A percentile compares a stretch with the other conserved stretches of the same genome.
Conservation (phyloP, 1,284 basidiomycete genomes). For the Inonotus obliquus region DNA sequence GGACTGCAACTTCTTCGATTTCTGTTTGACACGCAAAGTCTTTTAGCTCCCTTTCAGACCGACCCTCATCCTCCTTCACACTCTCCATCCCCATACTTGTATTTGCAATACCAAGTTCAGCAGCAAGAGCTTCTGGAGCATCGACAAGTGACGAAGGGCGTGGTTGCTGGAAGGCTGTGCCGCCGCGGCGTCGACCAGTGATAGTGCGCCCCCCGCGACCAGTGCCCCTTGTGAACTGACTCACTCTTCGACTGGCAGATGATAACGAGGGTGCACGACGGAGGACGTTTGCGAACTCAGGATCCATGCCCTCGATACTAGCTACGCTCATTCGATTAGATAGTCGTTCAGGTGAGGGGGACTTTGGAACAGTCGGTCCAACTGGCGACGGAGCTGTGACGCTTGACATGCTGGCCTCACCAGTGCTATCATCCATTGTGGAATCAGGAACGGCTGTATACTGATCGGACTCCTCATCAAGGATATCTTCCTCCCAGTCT, state of each 20-base stretch:
- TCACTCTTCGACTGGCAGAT: constrained; percentile 36
- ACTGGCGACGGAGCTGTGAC: neutral
- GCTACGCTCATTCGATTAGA: constrained; percentile 46
- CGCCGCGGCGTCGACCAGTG: constrained; percentile 39
- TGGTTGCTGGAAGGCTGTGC: constrained; percentile 58
- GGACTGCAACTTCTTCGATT: constrained; percentile 33
- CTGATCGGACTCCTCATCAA: constrained; percentile 39
- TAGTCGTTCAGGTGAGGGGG: constrained; percentile 31
- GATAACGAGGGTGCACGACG: constrained; percentile 53
- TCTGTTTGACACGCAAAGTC: constrained; percentile 56
- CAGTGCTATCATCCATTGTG: constrained; percentile 33
- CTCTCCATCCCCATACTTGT: constrained; percentile 41
- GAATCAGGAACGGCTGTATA: constrained; percentile 35
- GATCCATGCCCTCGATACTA: constrained; percentile 82
- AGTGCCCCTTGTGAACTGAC: constrained; percentile 29
- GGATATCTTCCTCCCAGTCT: constrained; percentile 41
- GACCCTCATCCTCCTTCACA: constrained; percentile 36
- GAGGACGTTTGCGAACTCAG: constrained; percentile 72
- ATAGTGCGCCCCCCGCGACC: constrained; percentile 32
- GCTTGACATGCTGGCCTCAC: constrained; percentile 20
- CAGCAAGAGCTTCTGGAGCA: constrained; percentile 61
- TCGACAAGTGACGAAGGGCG: constrained; percentile 65
- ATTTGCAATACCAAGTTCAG: constrained; percentile 45
- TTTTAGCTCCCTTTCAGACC: constrained; percentile 42
- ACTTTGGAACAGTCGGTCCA: neutral